Base-by-base conservation (phyloP, 257 asterid genomes). In the Galeopsis tetrahit region DNA sequence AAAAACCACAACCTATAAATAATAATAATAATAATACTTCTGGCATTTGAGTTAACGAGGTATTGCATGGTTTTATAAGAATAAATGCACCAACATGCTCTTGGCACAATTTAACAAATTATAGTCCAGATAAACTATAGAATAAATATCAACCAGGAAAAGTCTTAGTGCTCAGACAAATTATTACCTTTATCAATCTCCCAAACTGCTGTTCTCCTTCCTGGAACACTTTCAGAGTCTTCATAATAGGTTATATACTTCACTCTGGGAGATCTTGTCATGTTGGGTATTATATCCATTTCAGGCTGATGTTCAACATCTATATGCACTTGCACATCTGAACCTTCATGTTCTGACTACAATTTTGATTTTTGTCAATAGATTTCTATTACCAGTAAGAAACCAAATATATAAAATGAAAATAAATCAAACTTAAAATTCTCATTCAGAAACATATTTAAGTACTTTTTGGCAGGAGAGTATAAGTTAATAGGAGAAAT, bases 131-230 rank as follows among this genome's bases (percentile, higher is more conserved):
- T 28, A 51, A 32, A 62, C 48, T 49, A 51, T 44, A 34, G 52
- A 67, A 15, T 53, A 17, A 10, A 46, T 11, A 7, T 49, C 65
- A 10, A 63, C 67, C 53, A 10, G 9, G 55, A 64, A 34, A 69
- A 70, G 56, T 35, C 67, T 65, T 79, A 69, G 56, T 68, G 63
- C 52, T 15, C 72, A 75, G 66, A 72, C 74, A 75, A 84, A 63
- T 81, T 72, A 73, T 85, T 84, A 92, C 99, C 87, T 87, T 94
- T 92, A 82, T 94, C 99, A 82, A 94, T 85, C 84, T 94, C 99
- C 99, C 99, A 94, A 72, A 94, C 96, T 70, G 99, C 96, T 56
- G 99, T 94, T 80, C 98, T 90, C 83, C 83, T 87, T 82, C 97
- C 99, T 14, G 90, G 96, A 78, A 84, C 88, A 82, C 96, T 91